Percentiles rank a stretch among this genome's conserved stretches.
These are phyloP conservation scores for Mycena indigotica DNA, from an alignment of 768 basidiomycete species.

Conservation along the genomic window DNA sequence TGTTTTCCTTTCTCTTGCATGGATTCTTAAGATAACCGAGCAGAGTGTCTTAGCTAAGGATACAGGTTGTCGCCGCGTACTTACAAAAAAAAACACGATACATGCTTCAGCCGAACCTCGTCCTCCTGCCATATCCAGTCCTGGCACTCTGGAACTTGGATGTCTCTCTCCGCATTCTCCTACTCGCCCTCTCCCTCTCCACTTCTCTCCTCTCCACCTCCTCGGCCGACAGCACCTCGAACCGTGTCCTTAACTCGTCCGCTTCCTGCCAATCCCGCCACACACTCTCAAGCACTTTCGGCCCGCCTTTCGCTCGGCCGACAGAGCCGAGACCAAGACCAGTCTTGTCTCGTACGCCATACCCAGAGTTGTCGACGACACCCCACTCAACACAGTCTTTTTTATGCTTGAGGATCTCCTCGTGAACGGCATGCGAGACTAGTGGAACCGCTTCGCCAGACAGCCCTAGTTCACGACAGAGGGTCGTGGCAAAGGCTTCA, in stretches of 20 bases:
- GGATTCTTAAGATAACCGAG: too few relatives aligned
- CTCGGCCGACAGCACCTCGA: constrained; percentile 85
- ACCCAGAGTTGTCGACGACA: constrained; percentile 67
- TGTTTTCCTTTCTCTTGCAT: too few relatives aligned
- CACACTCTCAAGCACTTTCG: constrained; percentile 79
- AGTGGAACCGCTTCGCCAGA: constrained; percentile 86
- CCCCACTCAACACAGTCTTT: constrained; percentile 95
- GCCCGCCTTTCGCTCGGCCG: constrained; percentile 75
- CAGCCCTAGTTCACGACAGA: constrained; percentile 86
- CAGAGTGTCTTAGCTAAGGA: too few relatives aligned
- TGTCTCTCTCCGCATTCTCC: constrained; percentile 39
- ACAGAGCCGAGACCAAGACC: constrained; percentile 76
- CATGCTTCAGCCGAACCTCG: too few relatives aligned
- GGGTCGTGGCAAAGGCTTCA: constrained; percentile 75
- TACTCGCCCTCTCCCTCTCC: constrained; percentile 82
- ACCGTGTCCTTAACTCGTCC: constrained; percentile 85
- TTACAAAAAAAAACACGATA: too few relatives aligned
- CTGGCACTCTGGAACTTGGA: constrained; percentile 28
- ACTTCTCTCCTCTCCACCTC: constrained; percentile 90
- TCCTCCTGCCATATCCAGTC: not conserved
- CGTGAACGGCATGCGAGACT: constrained; percentile 91
- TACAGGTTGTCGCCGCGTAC: too few relatives aligned
- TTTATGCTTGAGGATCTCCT: constrained; percentile 94
- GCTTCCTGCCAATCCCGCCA: constrained; percentile 97
- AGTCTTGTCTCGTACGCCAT: constrained; percentile 76